Evolutionary conservation across 2,329 filamentous ascomycete species (phyloP).

Genomic region (Fusarium sp.): DNA sequence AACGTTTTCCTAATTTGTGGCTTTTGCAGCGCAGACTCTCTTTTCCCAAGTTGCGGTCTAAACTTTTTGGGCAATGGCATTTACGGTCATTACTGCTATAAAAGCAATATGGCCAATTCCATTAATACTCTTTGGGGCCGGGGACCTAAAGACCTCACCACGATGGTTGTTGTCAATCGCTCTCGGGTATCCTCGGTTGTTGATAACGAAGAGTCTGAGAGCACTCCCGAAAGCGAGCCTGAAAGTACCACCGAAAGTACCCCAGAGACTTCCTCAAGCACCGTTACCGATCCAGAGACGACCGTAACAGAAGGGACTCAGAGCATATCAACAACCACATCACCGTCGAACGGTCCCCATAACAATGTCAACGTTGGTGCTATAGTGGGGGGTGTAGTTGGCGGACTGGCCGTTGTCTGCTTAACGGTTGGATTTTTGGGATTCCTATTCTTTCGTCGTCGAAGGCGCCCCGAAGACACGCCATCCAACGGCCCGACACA

Average conservation of each 20-base stretch:
- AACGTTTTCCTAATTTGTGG: background rate
- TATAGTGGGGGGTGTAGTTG: background rate
- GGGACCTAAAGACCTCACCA: background rate
- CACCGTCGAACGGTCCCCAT: background rate
- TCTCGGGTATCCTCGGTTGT: background rate
- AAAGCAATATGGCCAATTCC: background rate
- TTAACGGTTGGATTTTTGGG: background rate
- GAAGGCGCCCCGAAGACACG: background rate
- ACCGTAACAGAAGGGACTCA: background rate
- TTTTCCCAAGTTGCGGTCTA: background rate
- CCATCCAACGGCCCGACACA: background rate
- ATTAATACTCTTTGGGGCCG: background rate
- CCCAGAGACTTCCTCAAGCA: background rate
- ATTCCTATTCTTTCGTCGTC: background rate
- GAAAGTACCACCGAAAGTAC: too few relatives aligned
- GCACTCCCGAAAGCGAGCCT: background rate
- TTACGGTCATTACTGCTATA: background rate
- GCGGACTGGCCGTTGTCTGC: background rate
- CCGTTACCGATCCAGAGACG: background rate
- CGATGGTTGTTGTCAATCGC: background rate
- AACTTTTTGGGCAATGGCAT: background rate
- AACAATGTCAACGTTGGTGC: background rate
- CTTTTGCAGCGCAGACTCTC: background rate
- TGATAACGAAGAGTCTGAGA: background rate
- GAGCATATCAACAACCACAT: background rate